phyloP scores from a whole-genome alignment of 495 filamentous ascomycete genomes.

The Xylaria palmicola region DNA sequence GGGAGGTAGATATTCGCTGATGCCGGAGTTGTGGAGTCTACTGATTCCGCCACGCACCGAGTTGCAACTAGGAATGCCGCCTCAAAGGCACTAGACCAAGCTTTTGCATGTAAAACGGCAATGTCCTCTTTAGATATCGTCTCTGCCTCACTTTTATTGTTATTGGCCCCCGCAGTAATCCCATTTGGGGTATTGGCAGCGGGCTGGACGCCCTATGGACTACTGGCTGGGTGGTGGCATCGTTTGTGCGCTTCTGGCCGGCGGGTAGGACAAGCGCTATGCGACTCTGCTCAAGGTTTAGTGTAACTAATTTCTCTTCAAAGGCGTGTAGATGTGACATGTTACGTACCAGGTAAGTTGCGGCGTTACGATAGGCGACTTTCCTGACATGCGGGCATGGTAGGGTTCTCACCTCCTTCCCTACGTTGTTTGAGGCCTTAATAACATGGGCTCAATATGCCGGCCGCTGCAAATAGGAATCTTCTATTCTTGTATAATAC shows the following conservation, averaged over 20 bases:
- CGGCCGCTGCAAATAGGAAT: too few species aligned
- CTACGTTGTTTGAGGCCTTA: too few species aligned
- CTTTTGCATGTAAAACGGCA: constrained; percentile 23
- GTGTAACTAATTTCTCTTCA: neutral
- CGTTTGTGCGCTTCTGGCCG: neutral
- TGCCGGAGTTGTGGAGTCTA: constrained; percentile 41
- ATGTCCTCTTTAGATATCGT: constrained; percentile 20
- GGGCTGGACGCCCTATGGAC: neutral
- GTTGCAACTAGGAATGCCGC: constrained; percentile 28
- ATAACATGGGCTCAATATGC: too few species aligned
- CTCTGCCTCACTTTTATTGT: constrained; percentile 38
- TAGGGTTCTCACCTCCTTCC: too few species aligned
- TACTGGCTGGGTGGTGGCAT: neutral
- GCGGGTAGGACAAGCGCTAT: neutral
- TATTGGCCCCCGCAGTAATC: neutral
- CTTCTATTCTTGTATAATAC: neutral
- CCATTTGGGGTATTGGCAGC: neutral
- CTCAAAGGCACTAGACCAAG: constrained; percentile 21
- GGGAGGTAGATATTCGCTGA: constrained; percentile 48
- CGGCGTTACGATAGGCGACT: neutral
- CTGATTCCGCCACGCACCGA: constrained; percentile 46
- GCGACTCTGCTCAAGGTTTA: neutral
- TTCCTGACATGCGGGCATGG: too few species aligned
- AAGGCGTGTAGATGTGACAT: too few species aligned
- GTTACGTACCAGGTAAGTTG: neutral